Evolutionary conservation across 1,284 basidiomycete genomes (phyloP), one percentile per base, ranked within the genome.

Genomic region (Clitocybe nebularis): DNA sequence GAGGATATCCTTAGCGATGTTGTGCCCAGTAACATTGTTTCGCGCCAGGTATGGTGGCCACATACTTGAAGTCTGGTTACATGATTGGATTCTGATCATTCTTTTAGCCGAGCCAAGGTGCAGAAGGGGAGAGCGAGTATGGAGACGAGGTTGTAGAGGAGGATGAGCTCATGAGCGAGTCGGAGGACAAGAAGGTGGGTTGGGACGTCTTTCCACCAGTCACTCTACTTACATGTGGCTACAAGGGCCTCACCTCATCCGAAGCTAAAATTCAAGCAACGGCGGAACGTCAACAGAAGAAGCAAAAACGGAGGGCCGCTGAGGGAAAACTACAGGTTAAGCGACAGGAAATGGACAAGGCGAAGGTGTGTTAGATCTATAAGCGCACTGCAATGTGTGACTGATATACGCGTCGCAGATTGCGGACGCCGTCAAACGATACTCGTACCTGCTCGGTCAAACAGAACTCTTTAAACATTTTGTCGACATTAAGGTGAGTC

Each of bases 401-500:
- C 24, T 42, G 7, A 16, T 32, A 5, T 11, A 16, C 11, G 6
- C 14, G 6, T 46, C 35, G 19, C 50, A 95, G 90, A 77, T 93
- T 23, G 70, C 89, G n/a, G 93, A 96, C 58, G 90, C 92, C 22
- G 88, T 96, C 54, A 97, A 96, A 64, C 84, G 92, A 9, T 97
- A 96, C 62, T 91, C 89, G 5, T 96, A 95, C 63, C 77, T 97
- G 11, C 77, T 97, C 0, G 94, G 93, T 5, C 93, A 97, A 64
- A 97, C 93, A 0, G 94, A 97, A 54, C 72, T 96, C 11, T 97
- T 97, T 72, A 89, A 91, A 55, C 93, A 96, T 62, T 97, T 97
- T 56, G 89, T 95, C 5, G 90, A 95, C 59, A 85, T 95, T 66
- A 94, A 95, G 76, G 90, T 87, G 17, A 3, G 47, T 22, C 21